Evolutionary conservation across 2,329 filamentous ascomycete genomes (phyloP).

Genomic region (Ramichloridium luteum): DNA sequence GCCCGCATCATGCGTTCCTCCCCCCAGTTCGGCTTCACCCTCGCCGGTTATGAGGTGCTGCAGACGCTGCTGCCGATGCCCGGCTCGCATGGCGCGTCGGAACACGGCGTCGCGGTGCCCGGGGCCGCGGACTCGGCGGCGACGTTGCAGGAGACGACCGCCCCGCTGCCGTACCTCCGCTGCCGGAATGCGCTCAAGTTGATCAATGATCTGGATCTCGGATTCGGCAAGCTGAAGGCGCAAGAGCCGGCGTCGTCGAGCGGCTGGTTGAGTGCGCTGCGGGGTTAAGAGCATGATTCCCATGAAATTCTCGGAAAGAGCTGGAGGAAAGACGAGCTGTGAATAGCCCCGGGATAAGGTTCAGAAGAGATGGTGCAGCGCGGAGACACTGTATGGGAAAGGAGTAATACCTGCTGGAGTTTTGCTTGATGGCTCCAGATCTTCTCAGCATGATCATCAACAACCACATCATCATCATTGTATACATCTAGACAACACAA

Average conservation of each 20-base stretch:
- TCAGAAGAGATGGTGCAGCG: too few relatives aligned
- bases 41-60: conserved; percentile 87
- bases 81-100: conserved; percentile 42
- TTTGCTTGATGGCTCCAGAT: too few relatives aligned
- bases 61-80: conserved; percentile 72
- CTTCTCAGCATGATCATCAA: too few relatives aligned
- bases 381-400: too few relatives aligned
- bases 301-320: too few relatives aligned
- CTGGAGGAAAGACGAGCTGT: too few relatives aligned
- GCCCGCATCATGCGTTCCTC: conserved; percentile 91
- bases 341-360: too few relatives aligned
- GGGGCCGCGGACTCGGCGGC: conserved; percentile 41
- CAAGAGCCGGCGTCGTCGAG: conserved; percentile 8
- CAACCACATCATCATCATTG: too few relatives aligned
- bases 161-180: conserved; percentile 52
- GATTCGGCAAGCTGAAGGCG: conserved; percentile 64
- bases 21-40: conserved; percentile 94
- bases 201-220: conserved; percentile 84
- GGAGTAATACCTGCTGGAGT: too few relatives aligned
- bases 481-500: too few relatives aligned
- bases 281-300: too few relatives aligned
- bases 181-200: conserved; percentile 91
- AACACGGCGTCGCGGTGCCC: conserved; percentile 40
- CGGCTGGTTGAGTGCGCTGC: not conserved
- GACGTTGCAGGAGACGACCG: conserved; percentile 50